Conservation (phyloP, 441 rosid genomes). For the Raphanus hybrid region DNA sequence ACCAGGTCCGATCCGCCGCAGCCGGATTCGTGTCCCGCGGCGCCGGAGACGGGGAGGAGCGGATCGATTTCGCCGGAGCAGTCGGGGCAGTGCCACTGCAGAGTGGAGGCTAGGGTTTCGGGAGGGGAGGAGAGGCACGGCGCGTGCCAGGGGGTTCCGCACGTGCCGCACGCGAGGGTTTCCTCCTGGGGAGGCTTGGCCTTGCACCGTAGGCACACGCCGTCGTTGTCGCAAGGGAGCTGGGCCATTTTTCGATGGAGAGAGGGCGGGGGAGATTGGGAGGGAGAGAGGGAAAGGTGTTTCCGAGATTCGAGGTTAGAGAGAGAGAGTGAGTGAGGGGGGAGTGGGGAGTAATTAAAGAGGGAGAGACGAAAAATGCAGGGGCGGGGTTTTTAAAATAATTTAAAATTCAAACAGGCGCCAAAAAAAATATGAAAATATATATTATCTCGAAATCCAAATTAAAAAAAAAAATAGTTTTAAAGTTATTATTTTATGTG, state of each 20-base stretch:
- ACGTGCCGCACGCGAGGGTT: background rate
- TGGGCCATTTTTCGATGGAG: background rate
- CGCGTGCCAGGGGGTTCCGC: slow-evolving; percentile 6
- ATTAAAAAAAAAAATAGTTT: no score
- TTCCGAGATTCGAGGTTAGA: background rate
- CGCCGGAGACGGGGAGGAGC: slow-evolving; percentile 1
- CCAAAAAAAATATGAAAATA: background rate
- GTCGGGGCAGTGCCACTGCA: slow-evolving; percentile 6
- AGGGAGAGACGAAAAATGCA: background rate
- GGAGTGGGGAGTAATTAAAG: slow-evolving; percentile 2
- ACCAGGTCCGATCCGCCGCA: background rate
- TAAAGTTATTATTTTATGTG: no score
- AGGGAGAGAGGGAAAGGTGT: background rate
- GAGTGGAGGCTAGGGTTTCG: slow-evolving; percentile 17
- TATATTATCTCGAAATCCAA: background rate
- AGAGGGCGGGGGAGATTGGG: background rate
- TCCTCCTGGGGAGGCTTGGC: background rate
- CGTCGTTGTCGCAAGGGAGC: slow-evolving; percentile 9
- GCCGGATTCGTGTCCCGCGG: background rate
- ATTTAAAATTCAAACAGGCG: background rate
- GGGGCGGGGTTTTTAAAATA: slow-evolving; percentile 3
- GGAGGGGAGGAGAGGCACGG: background rate
- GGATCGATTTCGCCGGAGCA: slow-evolving; percentile 5
- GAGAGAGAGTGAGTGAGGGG: background rate
- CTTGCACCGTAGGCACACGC: slow-evolving; percentile 1